A percentile compares a stretch with the other conserved stretches of the same genome.
Evolutionary conservation across 208 protist species (phyloP).

Genomic region (Leishmania tropica): DNA sequence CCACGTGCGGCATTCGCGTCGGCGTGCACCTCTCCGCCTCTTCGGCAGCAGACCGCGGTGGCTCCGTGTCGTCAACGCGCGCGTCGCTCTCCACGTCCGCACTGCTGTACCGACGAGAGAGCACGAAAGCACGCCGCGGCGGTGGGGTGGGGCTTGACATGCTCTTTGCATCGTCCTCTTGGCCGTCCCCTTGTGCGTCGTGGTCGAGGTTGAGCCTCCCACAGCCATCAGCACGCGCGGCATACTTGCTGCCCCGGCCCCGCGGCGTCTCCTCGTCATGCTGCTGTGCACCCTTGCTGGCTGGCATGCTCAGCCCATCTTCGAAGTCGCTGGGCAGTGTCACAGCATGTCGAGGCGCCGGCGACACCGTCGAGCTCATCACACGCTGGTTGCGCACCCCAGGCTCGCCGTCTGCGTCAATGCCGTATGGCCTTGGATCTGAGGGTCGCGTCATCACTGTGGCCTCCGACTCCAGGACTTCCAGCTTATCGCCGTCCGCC

Average conservation of each 20-base stretch:
- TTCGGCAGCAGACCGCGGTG: not conserved
- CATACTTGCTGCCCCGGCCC: not conserved
- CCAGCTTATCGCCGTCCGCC: not conserved
- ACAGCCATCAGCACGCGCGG: not conserved
- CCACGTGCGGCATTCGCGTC: not conserved
- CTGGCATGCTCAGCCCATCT: constrained; percentile 11
- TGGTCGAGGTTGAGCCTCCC: not conserved
- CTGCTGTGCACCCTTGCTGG: not conserved
- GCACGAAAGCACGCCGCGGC: constrained; percentile 55
- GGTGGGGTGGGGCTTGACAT: constrained; percentile 35
- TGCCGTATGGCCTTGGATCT: not conserved
- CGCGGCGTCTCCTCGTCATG: not conserved
- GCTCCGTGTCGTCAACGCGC: not conserved
- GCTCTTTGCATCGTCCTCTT: not conserved
- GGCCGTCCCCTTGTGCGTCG: not conserved
- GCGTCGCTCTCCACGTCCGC: not conserved
- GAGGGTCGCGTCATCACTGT: constrained; percentile 18
- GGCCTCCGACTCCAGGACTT: constrained; percentile 20
- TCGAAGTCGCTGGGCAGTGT: constrained; percentile 19
- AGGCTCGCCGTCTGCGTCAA: not conserved
- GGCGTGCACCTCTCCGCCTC: not conserved
- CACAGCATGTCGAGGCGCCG: constrained; percentile 22
- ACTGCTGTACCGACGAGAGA: constrained; percentile 35
- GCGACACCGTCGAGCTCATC: constrained; percentile 17
- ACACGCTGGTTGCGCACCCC: constrained; percentile 1